These are phyloP conservation scores for Batkoa obscura DNA, from an alignment of 371 early-diverging fungal species.

Conservation along the genomic window DNA sequence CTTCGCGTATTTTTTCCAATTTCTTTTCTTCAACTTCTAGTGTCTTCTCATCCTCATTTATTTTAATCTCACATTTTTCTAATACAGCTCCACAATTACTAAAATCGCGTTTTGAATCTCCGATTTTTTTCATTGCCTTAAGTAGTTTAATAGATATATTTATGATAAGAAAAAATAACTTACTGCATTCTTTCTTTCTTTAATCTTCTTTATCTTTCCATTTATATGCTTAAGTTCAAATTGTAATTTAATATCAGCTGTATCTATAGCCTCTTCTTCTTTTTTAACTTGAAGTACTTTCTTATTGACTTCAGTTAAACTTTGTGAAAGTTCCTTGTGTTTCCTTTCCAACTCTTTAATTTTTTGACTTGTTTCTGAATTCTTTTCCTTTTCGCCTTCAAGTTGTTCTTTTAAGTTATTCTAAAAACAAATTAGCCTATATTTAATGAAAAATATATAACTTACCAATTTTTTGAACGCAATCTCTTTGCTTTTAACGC, in stretches of 20 bases:
- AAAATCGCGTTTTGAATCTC: slow-evolving; percentile 25
- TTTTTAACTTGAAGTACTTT: slow-evolving; percentile 28
- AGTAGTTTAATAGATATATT: not conserved
- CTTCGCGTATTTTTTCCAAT: slow-evolving; percentile 54
- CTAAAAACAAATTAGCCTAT: slow-evolving; percentile 8
- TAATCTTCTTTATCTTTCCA: slow-evolving; percentile 46
- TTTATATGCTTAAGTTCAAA: slow-evolving; percentile 62
- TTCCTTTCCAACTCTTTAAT: slow-evolving; percentile 28
- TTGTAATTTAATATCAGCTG: slow-evolving; percentile 50
- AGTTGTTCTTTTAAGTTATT: slow-evolving; percentile 27
- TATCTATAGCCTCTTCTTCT: slow-evolving; percentile 51
- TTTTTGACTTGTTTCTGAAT: slow-evolving; percentile 30
- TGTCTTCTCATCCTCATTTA: slow-evolving; percentile 35
- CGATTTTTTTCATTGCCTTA: slow-evolving; percentile 27
- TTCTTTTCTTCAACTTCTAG: slow-evolving; percentile 40
- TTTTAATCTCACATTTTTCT: slow-evolving; percentile 24
- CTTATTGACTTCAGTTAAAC: slow-evolving; percentile 39
- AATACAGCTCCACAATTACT: slow-evolving; percentile 31
- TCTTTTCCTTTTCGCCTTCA: slow-evolving; percentile 33
- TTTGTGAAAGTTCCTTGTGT: slow-evolving; percentile 28
- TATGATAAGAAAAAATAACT: too few relatives aligned
- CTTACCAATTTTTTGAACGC: not conserved
- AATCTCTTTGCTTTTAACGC: not conserved
- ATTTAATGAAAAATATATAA: not conserved
- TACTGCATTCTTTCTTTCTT: slow-evolving; percentile 33